phyloP scores from a whole-genome alignment of 2,329 filamentous ascomycete genomes.

The Fusarium dlaminii region DNA sequence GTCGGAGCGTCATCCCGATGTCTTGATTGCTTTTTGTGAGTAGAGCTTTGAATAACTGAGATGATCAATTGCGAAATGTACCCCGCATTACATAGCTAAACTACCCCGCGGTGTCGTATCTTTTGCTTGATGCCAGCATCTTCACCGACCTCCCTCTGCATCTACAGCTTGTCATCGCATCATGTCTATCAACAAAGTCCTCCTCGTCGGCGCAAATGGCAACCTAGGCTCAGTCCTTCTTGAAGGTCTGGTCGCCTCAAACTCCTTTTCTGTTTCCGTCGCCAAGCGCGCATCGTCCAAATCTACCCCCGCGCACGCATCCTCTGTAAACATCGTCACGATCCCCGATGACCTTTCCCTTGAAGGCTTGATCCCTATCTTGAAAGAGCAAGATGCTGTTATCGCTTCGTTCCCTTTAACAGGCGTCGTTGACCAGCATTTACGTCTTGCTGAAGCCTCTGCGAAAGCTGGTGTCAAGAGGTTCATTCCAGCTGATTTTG shows the following conservation, averaged over 20 bases:
- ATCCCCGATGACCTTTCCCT: conserved; percentile 44
- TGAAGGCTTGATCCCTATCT: conserved; percentile 55
- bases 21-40: neutral
- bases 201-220: conserved; percentile 50
- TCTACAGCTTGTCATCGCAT: neutral
- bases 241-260: conserved; percentile 48
- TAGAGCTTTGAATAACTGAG: neutral
- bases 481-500: conserved; percentile 70
- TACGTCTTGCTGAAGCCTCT: conserved; percentile 66
- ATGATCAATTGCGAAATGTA: conserved; percentile 9
- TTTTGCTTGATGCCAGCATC: neutral
- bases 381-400: conserved; percentile 67
- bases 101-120: conserved; percentile 25
- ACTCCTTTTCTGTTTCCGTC: conserved; percentile 61
- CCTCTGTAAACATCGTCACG: conserved; percentile 33
- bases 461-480: conserved; percentile 67
- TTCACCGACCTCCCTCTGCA: neutral
- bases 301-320: conserved; percentile 41
- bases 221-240: conserved; percentile 53
- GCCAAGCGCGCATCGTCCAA: conserved; percentile 58
- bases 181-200: conserved; percentile 46
- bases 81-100: conserved; percentile 4
- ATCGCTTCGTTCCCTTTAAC: conserved; percentile 51
- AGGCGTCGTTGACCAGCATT: conserved; percentile 57
- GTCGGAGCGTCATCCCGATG: conserved; percentile 18